Percentiles rank a stretch among this genome's conserved stretches.
These are phyloP conservation scores for Oropetium thomaeum DNA, from an alignment of 176 grass and related monocot species.

Conservation along the genomic window DNA sequence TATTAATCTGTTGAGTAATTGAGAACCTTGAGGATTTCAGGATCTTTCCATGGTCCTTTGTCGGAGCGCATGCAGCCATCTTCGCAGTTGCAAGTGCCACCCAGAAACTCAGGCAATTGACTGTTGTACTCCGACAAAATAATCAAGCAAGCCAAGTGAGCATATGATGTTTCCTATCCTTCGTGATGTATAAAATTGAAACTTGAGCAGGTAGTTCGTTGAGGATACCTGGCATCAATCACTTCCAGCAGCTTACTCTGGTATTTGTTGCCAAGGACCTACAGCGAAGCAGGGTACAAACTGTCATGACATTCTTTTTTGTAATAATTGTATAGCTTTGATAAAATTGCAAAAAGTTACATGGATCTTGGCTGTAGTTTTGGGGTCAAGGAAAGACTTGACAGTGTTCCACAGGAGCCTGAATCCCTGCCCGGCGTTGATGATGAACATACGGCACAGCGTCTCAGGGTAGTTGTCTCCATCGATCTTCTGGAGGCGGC, in stretches of 20 bases:
- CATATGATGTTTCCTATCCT: background rate
- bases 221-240: slow-evolving; percentile 80
- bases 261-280: slow-evolving; percentile 94
- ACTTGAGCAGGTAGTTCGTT: background rate
- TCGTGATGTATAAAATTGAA: background rate
- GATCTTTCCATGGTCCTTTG: slow-evolving; percentile 97
- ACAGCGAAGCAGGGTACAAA: background rate
- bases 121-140: slow-evolving; percentile 17
- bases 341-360: slow-evolving; percentile 38
- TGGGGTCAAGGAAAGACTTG: slow-evolving; percentile 96
- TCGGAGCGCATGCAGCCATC: slow-evolving; percentile 87
- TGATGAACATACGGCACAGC: slow-evolving; percentile 95
- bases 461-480: slow-evolving; percentile 99
- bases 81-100: slow-evolving; percentile 90
- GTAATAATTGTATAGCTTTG: background rate
- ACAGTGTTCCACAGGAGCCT: slow-evolving; percentile 95
- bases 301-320: background rate
- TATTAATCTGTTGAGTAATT: background rate
- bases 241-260: slow-evolving; percentile 92
- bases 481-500: slow-evolving; percentile 84
- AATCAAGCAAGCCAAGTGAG: slow-evolving; percentile 24
- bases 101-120: slow-evolving; percentile 89
- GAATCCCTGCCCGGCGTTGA: slow-evolving; percentile 92
- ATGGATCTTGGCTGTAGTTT: slow-evolving; percentile 93
- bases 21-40: slow-evolving; percentile 79